Evolutionary conservation across 176 grass and related monocot genomes (phyloP).

Genomic region (Raddia distichophylla): DNA sequence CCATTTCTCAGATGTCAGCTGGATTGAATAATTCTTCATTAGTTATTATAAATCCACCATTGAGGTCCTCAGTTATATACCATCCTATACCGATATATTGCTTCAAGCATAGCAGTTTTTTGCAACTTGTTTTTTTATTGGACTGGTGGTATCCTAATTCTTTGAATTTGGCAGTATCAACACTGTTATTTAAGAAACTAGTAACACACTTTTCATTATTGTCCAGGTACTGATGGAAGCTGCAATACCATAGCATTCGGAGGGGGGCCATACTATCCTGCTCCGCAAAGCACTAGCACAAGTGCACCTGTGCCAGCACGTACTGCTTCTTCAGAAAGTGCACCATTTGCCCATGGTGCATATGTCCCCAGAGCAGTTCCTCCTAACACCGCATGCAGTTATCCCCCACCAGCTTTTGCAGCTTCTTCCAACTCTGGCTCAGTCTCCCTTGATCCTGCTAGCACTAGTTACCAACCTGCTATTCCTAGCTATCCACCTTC

Average conservation of each 20-base stretch:
- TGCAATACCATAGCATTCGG: slow-evolving; percentile 38
- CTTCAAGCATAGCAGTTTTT: slow-evolving; percentile 7
- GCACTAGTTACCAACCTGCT: slow-evolving; percentile 38
- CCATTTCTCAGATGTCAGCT: slow-evolving; percentile 16
- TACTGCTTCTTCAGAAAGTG: slow-evolving; percentile 36
- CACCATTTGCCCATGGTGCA: slow-evolving; percentile 36
- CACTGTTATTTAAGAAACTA: slow-evolving; percentile 25
- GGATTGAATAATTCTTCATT: not conserved
- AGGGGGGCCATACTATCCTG: slow-evolving; percentile 49
- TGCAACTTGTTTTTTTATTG: not conserved
- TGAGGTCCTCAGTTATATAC: not conserved
- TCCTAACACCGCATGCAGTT: slow-evolving; percentile 31
- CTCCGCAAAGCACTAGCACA: slow-evolving; percentile 44
- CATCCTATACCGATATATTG: not conserved
- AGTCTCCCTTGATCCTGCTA: slow-evolving; percentile 38
- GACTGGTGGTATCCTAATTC: not conserved
- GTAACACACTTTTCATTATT: not conserved
- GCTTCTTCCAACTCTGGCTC: slow-evolving; percentile 30
- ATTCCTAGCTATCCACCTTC: slow-evolving; percentile 32
- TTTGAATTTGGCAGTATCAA: slow-evolving; percentile 10
- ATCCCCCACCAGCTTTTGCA: slow-evolving; percentile 43
- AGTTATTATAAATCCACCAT: not conserved
- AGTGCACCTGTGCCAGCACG: slow-evolving; percentile 37
- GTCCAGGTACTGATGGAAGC: slow-evolving; percentile 24
- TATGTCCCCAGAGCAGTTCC: slow-evolving; percentile 47